These are phyloP conservation scores for Candida easanensis DNA, from an alignment of 805 yeast species.

Conservation along the genomic window DNA sequence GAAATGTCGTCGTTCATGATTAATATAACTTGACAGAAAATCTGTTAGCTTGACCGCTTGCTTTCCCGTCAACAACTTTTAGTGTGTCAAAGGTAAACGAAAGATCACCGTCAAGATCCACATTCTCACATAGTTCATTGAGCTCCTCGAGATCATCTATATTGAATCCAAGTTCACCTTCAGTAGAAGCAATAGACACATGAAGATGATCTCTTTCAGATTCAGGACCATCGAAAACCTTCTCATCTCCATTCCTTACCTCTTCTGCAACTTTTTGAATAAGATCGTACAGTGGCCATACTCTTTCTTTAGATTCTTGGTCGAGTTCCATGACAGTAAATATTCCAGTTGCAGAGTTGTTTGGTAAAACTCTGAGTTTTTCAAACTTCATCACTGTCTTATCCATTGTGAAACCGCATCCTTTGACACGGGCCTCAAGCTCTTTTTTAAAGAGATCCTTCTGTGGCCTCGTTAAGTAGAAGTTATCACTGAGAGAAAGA, in stretches of 20 bases:
- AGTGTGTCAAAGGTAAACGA: conserved; percentile 13
- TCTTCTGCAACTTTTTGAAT: conserved; percentile 3
- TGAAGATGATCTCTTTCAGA: conserved; percentile 11
- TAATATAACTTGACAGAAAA: neutral
- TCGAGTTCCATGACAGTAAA: conserved; percentile 12
- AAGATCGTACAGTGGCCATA: conserved; percentile 8
- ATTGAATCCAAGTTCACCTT: neutral
- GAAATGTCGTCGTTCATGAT: too few species aligned
- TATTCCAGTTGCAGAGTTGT: conserved; percentile 1
- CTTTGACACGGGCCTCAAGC: neutral
- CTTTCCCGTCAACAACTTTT: conserved; percentile 10
- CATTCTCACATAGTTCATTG: conserved; percentile 5
- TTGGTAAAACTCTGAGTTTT: conserved; percentile 10
- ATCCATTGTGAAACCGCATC: neutral
- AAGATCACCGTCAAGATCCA: conserved; percentile 11
- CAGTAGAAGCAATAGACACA: conserved; percentile 13
- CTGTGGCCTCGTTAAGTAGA: conserved; percentile 7
- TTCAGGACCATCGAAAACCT: conserved; percentile 8
- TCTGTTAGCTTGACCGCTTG: neutral
- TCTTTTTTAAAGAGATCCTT: conserved; percentile 2
- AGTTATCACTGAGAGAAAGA: conserved; percentile 15
- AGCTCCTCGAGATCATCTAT: conserved; percentile 13
- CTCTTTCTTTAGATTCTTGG: conserved; percentile 2
- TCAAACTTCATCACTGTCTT: conserved; percentile 8
- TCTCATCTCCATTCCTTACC: neutral